Conservation (phyloP, 2,329 filamentous ascomycete species). For the Colletotrichum zoysiae region DNA sequence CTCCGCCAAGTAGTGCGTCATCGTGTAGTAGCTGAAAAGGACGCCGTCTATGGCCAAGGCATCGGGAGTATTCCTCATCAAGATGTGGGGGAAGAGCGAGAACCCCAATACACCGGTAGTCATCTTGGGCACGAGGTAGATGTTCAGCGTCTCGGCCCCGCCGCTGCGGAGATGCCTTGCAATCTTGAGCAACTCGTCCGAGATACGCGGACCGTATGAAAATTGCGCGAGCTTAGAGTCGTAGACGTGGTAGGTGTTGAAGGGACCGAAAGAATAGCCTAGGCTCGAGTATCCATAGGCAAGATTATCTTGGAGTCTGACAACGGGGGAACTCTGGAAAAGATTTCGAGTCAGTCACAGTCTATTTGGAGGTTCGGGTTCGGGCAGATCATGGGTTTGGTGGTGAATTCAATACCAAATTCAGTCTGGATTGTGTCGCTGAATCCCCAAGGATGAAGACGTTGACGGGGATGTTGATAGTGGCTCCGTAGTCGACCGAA, state of each 20-base stretch:
- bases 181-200: background rate
- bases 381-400: background rate
- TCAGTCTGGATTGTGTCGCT: background rate
- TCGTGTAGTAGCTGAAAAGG: background rate
- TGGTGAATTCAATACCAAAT: background rate
- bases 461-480: slow-evolving; percentile 9
- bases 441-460: slow-evolving; percentile 2
- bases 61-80: background rate
- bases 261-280: background rate
- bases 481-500: background rate
- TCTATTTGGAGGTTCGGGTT: too few species aligned
- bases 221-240: background rate
- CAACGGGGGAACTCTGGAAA: background rate
- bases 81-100: background rate
- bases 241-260: background rate
- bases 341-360: background rate
- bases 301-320: background rate
- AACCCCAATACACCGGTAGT: background rate
- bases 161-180: background rate
- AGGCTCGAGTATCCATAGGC: slow-evolving; percentile 3
- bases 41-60: slow-evolving; percentile 2
- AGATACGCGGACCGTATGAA: background rate
- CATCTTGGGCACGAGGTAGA: slow-evolving; percentile 14
- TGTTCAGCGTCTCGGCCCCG: slow-evolving; percentile 13
- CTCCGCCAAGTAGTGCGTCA: background rate